Evolutionary conservation across 1,284 basidiomycete species (phyloP).

Genomic region (Amylostereum areolatum): DNA sequence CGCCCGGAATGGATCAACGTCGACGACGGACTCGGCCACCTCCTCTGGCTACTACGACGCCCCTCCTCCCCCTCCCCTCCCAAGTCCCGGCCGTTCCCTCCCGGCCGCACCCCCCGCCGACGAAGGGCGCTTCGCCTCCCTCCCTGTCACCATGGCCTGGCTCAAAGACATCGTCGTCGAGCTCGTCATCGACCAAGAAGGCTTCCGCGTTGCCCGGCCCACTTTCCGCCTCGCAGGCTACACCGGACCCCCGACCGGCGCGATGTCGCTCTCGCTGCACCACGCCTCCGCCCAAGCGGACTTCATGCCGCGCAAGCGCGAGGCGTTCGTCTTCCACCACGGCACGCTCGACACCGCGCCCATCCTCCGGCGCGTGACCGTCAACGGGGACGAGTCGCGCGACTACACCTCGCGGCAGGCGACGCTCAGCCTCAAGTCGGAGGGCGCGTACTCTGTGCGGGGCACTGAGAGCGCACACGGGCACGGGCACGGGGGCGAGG

Average conservation of each 20-base stretch:
- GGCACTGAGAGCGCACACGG: constrained; percentile 44
- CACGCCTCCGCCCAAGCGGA: constrained; percentile 40
- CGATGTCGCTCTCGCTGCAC: constrained; percentile 22
- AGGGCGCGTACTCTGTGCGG: constrained; percentile 67
- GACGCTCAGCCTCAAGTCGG: constrained; percentile 54
- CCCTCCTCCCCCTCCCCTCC: background rate
- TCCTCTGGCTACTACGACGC: background rate
- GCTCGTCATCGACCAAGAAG: constrained; percentile 76
- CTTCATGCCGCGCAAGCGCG: constrained; percentile 55
- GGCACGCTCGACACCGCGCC: constrained; percentile 64
- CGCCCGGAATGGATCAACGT: constrained; percentile 2
- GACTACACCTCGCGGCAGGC: constrained; percentile 74
- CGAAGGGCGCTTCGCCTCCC: constrained; percentile 12
- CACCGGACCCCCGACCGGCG: constrained; percentile 17
- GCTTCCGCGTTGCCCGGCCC: constrained; percentile 57
- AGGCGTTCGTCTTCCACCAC: constrained; percentile 65
- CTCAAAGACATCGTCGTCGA: constrained; percentile 50
- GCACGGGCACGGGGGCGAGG: constrained; percentile 15
- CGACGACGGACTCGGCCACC: constrained; percentile 1
- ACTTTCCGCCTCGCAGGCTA: constrained; percentile 54
- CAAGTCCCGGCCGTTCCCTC: background rate
- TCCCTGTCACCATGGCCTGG: constrained; percentile 42
- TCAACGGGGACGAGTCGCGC: constrained; percentile 55
- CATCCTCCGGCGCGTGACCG: constrained; percentile 56
- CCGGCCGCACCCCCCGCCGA: background rate